A percentile compares a stretch with the other conserved stretches of the same genome.
Evolutionary conservation across 495 filamentous ascomycete genomes (phyloP).

Genomic region (Talaromyces ruber): DNA sequence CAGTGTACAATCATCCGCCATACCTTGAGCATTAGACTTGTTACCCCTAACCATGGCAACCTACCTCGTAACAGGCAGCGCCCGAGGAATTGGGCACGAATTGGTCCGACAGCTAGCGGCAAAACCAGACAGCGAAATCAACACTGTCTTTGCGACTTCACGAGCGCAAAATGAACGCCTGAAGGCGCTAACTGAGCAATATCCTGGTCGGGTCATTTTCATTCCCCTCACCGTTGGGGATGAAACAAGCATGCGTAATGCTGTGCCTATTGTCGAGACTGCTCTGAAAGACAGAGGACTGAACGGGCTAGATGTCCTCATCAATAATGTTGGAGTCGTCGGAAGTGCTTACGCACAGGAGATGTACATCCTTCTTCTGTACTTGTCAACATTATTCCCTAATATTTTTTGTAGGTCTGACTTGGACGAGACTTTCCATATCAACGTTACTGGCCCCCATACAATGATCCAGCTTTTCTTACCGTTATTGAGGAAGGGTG

Average conservation of each 20-base stretch:
- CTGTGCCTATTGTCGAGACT: slow-evolving; percentile 23
- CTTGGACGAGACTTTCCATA: slow-evolving; percentile 26
- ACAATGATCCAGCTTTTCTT: slow-evolving; percentile 33
- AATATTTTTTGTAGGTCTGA: slow-evolving; percentile 16
- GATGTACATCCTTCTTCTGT: slow-evolving; percentile 13
- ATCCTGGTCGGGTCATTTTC: slow-evolving; percentile 31
- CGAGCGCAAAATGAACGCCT: slow-evolving; percentile 22
- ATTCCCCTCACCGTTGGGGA: slow-evolving; percentile 37
- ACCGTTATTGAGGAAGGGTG: slow-evolving; percentile 35
- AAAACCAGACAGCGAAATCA: slow-evolving; percentile 22
- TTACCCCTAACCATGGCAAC: slow-evolving; percentile 13
- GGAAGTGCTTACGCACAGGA: slow-evolving; percentile 14
- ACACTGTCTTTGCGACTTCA: slow-evolving; percentile 26
- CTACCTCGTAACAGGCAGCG: slow-evolving; percentile 32
- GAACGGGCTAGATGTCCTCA: slow-evolving; percentile 36
- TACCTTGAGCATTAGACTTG: no score
- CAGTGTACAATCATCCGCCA: no score
- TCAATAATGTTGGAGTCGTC: slow-evolving; percentile 41
- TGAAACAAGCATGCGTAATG: slow-evolving; percentile 31
- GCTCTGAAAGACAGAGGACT: slow-evolving; percentile 27
- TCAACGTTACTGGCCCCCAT: slow-evolving; percentile 37
- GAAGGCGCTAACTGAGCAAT: slow-evolving; percentile 12
- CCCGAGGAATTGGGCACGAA: slow-evolving; percentile 32
- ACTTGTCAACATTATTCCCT: not conserved
- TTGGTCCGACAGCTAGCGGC: slow-evolving; percentile 21